These are phyloP conservation scores for Colletotrichum acutatum DNA, from an alignment of 2,329 filamentous ascomycete species.

Conservation along the genomic window DNA sequence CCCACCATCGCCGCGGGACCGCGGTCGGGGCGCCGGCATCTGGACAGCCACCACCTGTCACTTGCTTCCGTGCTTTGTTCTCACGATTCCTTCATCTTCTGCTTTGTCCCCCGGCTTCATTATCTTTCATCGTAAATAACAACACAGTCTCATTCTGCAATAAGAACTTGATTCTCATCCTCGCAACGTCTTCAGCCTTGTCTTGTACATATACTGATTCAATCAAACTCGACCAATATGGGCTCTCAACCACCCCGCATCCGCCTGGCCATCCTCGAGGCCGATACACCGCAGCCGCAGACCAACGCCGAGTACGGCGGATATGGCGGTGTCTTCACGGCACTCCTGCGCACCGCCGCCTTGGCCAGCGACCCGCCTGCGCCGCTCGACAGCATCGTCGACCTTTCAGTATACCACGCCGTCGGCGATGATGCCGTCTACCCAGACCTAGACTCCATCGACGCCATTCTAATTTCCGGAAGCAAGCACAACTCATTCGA, in stretches of 20 bases:
- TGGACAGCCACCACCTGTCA: not conserved
- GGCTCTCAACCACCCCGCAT: slow-evolving; percentile 56
- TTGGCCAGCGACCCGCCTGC: slow-evolving; percentile 54
- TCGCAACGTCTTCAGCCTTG: not conserved
- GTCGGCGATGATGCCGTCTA: slow-evolving; percentile 74
- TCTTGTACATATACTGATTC: not conserved
- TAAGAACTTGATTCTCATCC: not conserved
- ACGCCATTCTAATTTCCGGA: slow-evolving; percentile 86
- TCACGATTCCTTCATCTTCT: not conserved
- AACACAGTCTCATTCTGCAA: not conserved
- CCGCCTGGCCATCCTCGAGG: slow-evolving; percentile 88
- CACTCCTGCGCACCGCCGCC: slow-evolving; percentile 67
- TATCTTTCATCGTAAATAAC: not conserved
- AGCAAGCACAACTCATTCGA: slow-evolving; percentile 80
- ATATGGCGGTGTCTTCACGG: slow-evolving; percentile 78
- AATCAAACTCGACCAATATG: slow-evolving; percentile 14
- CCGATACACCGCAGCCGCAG: slow-evolving; percentile 78
- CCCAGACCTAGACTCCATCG: slow-evolving; percentile 77
- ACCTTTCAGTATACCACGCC: slow-evolving; percentile 76
- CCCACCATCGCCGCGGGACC: slow-evolving; percentile 4
- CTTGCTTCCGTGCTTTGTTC: not conserved
- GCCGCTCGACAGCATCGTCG: slow-evolving; percentile 57
- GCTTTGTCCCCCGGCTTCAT: not conserved
- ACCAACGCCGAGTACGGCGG: slow-evolving; percentile 73
- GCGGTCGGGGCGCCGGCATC: slow-evolving; percentile 10